Conservation (phyloP, 1,284 basidiomycete species). For the Boletellus deceptivus region DNA sequence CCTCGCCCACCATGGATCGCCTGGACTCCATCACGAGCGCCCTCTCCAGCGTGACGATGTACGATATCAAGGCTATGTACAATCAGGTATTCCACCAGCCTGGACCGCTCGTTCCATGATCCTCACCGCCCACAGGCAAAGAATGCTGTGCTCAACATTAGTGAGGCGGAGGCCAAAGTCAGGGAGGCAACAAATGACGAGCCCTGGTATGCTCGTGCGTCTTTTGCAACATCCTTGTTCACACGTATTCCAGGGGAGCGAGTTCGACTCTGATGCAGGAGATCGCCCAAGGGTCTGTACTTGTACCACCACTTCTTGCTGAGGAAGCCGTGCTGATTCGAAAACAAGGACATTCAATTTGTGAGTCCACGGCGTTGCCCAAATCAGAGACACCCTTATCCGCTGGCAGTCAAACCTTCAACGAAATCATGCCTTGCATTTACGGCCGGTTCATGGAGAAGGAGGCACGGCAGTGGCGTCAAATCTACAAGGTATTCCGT, state of each 20-base stretch:
- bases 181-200: slow-evolving; percentile 98
- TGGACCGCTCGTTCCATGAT: neutral
- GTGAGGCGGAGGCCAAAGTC: slow-evolving; percentile 97
- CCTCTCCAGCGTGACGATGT: slow-evolving; percentile 78
- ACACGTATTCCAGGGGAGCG: slow-evolving; percentile 74
- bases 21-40: slow-evolving; percentile 67
- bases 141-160: slow-evolving; percentile 91
- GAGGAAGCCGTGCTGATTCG: slow-evolving; percentile 6
- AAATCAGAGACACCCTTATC: slow-evolving; percentile 11
- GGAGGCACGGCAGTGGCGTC: slow-evolving; percentile 96
- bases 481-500: slow-evolving; percentile 89
- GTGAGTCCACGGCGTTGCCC: slow-evolving; percentile 46
- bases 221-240: neutral
- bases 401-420: slow-evolving; percentile 84
- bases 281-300: slow-evolving; percentile 87
- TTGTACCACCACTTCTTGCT: neutral
- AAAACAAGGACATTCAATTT: slow-evolving; percentile 82
- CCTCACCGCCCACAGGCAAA: slow-evolving; percentile 56
- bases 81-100: slow-evolving; percentile 62
- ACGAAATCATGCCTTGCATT: slow-evolving; percentile 99
- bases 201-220: slow-evolving; percentile 69
- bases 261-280: slow-evolving; percentile 98
- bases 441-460: slow-evolving; percentile 96
- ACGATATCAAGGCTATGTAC: slow-evolving; percentile 93
- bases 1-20: slow-evolving; percentile 47